phyloP scores from a whole-genome alignment of 306 rosid species.

The Glycine soja region DNA sequence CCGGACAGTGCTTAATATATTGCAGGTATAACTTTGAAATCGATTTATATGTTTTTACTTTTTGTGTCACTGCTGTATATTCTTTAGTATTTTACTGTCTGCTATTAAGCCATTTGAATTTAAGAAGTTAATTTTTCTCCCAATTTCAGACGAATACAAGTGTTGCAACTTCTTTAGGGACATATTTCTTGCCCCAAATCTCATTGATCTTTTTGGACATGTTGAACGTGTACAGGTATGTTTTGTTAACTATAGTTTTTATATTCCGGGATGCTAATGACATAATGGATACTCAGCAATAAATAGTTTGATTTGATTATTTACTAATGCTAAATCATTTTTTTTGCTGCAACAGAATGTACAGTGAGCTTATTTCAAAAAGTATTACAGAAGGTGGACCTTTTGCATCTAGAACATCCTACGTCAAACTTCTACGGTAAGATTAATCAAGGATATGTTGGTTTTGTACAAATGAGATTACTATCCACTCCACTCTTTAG shows the following conservation, averaged over 20 bases:
- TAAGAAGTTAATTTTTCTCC: not conserved
- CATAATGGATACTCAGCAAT: not conserved
- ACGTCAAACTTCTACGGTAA: conserved; percentile 91
- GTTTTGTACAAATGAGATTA: conserved; percentile 3
- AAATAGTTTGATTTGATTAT: conserved; percentile 11
- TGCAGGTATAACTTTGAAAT: conserved; percentile 67
- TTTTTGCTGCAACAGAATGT: conserved; percentile 73
- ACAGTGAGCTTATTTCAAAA: conserved; percentile 96
- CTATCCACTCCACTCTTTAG: not conserved
- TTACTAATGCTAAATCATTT: not conserved
- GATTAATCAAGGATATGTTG: conserved; percentile 23
- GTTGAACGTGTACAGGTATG: conserved; percentile 96
- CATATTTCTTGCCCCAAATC: conserved; percentile 90
- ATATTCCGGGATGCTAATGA: not conserved
- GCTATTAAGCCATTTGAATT: not conserved
- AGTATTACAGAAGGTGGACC: conserved; percentile 96
- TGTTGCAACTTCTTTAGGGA: conserved; percentile 88
- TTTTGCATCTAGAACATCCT: conserved; percentile 83
- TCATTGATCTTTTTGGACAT: conserved; percentile 91
- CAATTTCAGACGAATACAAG: conserved; percentile 91
- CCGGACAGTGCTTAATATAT: conserved; percentile 90
- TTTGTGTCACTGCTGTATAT: conserved; percentile 5
- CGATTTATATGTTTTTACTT: not conserved
- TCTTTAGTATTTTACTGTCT: conserved; percentile 6
- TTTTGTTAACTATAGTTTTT: not conserved